Conservation (phyloP, 2,329 filamentous ascomycete genomes). For the Clarireedia monteithiana region DNA sequence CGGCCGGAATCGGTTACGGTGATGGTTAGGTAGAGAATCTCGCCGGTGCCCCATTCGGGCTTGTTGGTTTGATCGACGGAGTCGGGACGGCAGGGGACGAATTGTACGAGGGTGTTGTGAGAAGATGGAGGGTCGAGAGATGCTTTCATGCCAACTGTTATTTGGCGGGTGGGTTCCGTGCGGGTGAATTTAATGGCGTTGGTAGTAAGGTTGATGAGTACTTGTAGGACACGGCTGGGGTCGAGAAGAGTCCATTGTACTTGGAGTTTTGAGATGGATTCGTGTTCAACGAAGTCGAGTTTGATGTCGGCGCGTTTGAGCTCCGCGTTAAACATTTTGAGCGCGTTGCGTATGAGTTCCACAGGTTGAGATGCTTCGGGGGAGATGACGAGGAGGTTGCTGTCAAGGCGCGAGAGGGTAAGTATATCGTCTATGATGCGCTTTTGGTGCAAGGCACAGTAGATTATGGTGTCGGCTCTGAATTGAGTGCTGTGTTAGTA, state of each 20-base stretch:
- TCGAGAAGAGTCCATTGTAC: conserved; percentile 70
- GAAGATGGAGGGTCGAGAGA: conserved; percentile 32
- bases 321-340: conserved; percentile 76
- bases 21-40: conserved; percentile 64
- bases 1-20: conserved; percentile 72
- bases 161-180: conserved; percentile 46
- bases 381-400: conserved; percentile 60
- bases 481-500: neutral
- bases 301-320: conserved; percentile 63
- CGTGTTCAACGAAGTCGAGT: conserved; percentile 60
- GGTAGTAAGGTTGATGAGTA: conserved; percentile 73
- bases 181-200: conserved; percentile 82
- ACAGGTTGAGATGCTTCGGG: conserved; percentile 63
- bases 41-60: conserved; percentile 57
- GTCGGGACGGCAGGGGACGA: conserved; percentile 29
- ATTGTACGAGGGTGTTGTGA: conserved; percentile 38
- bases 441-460: conserved; percentile 70
- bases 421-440: conserved; percentile 61
- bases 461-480: conserved; percentile 65
- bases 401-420: conserved; percentile 63
- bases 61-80: conserved; percentile 22
- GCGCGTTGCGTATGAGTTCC: conserved; percentile 55
- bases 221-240: conserved; percentile 69
- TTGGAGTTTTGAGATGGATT: conserved; percentile 55
- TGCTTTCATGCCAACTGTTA: conserved; percentile 34